A percentile compares a stretch with the other conserved stretches of the same genome.
These are phyloP conservation scores for Boletus tomentosulus DNA, from an alignment of 768 basidiomycete species.

Conservation along the genomic window DNA sequence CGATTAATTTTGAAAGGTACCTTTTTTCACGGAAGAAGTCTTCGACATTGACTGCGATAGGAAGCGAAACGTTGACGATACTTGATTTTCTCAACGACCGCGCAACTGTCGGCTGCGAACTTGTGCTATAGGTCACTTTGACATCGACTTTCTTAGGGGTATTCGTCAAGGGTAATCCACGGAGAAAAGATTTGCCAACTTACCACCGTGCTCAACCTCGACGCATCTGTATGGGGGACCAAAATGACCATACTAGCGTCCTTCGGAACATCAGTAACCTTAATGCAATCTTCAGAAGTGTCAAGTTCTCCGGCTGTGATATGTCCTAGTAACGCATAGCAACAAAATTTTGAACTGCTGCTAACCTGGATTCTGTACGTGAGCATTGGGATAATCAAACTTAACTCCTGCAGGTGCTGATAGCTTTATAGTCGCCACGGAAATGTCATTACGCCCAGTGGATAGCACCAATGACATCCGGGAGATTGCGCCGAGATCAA, in stretches of 20 bases:
- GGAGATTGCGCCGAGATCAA: slow-evolving; percentile 59
- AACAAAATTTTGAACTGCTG: slow-evolving; percentile 7
- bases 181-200: slow-evolving; percentile 17
- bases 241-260: slow-evolving; percentile 45
- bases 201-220: slow-evolving; percentile 60
- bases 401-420: slow-evolving; percentile 49
- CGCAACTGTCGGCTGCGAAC: slow-evolving; percentile 44
- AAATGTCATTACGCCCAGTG: slow-evolving; percentile 66
- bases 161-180: neutral
- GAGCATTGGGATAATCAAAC: slow-evolving; percentile 44
- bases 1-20: slow-evolving; percentile 35
- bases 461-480: slow-evolving; percentile 53
- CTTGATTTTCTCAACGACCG: slow-evolving; percentile 54
- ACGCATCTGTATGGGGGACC: slow-evolving; percentile 65
- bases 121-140: slow-evolving; percentile 65
- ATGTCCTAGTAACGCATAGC: neutral
- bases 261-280: slow-evolving; percentile 45
- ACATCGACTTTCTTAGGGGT: slow-evolving; percentile 61
- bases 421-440: slow-evolving; percentile 50
- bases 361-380: slow-evolving; percentile 35
- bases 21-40: slow-evolving; percentile 89
- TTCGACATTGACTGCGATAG: slow-evolving; percentile 90
- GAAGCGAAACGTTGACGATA: slow-evolving; percentile 64
- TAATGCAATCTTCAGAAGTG: slow-evolving; percentile 40
- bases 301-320: slow-evolving; percentile 31